Percentiles rank a stretch among this genome's conserved stretches.
These are phyloP conservation scores for Biscogniauxia mediterranea DNA, from an alignment of 2,329 filamentous ascomycete genomes.

Conservation along the genomic window DNA sequence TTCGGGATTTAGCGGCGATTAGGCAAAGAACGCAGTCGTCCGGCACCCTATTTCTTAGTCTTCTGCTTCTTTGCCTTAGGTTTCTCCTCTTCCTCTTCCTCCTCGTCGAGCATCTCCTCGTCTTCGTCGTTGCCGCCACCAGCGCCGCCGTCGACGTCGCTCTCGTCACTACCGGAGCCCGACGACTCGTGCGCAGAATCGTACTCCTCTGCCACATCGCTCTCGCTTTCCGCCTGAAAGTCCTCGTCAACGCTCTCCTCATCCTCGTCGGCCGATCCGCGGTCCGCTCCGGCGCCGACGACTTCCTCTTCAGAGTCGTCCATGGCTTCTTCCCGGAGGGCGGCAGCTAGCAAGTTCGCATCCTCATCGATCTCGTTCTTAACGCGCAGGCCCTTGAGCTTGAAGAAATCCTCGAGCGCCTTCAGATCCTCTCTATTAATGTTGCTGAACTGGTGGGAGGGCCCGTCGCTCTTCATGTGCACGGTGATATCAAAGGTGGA, in stretches of 20 bases:
- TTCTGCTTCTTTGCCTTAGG: slow-evolving; percentile 47
- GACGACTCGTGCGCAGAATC: slow-evolving; percentile 89
- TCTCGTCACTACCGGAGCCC: slow-evolving; percentile 67
- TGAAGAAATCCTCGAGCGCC: slow-evolving; percentile 96
- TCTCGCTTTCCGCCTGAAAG: slow-evolving; percentile 88
- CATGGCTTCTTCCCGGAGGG: slow-evolving; percentile 79
- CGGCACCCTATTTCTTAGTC: slow-evolving; percentile 24
- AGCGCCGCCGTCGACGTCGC: slow-evolving; percentile 49
- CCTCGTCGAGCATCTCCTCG: slow-evolving; percentile 30
- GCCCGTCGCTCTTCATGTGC: slow-evolving; percentile 79
- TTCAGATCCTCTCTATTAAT: slow-evolving; percentile 98
- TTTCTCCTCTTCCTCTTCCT: slow-evolving; percentile 37
- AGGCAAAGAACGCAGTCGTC: not conserved
- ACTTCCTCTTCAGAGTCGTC: slow-evolving; percentile 82
- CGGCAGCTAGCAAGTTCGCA: slow-evolving; percentile 74
- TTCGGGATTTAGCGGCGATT: not conserved
- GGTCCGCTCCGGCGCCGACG: slow-evolving; percentile 66
- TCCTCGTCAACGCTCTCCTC: slow-evolving; percentile 95
- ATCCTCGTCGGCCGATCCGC: slow-evolving; percentile 93
- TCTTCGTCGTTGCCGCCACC: slow-evolving; percentile 48
- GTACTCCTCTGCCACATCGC: slow-evolving; percentile 93
- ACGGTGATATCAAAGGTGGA: slow-evolving; percentile 98
- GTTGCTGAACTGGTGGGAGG: slow-evolving; percentile 96
- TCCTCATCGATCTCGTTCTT: slow-evolving; percentile 99
- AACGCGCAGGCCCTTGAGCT: slow-evolving; percentile 87